A percentile compares a stretch with the other conserved stretches of the same genome.
Evolutionary conservation across 2,329 filamentous ascomycete species (phyloP).

Genomic region (Amauroascus verrucosus): DNA sequence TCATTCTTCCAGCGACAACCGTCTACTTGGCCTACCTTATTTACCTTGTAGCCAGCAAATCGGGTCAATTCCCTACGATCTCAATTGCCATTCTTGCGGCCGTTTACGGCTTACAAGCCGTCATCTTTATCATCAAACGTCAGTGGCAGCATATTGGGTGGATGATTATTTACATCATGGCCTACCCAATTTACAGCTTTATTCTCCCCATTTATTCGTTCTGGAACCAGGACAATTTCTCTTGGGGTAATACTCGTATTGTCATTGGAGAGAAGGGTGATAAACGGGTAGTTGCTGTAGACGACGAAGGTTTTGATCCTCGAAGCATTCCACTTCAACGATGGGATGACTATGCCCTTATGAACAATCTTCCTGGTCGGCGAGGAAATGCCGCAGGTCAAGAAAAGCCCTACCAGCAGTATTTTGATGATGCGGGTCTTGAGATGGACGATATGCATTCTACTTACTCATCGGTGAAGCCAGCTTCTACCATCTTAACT

Average conservation of each 20-base stretch:
- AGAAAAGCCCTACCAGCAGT: constrained; percentile 48
- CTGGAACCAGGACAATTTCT: constrained; percentile 99
- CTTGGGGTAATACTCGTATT: constrained; percentile 96
- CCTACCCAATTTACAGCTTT: constrained; percentile 88
- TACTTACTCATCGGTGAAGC: constrained; percentile 83
- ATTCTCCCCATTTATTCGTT: constrained; percentile 91
- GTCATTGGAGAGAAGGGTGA: constrained; percentile 88
- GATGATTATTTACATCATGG: constrained; percentile 98
- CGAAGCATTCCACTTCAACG: constrained; percentile 85
- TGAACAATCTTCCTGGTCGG: constrained; percentile 82
- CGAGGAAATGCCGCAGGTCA: constrained; percentile 62
- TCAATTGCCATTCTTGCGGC: constrained; percentile 81
- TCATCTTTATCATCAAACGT: constrained; percentile 93
- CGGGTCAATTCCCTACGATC: constrained; percentile 70
- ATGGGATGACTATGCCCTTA: constrained; percentile 89
- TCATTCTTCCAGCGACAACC: constrained; percentile 82
- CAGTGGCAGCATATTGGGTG: constrained; percentile 98
- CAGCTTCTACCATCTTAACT: constrained; percentile 74
- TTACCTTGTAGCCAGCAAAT: constrained; percentile 59
- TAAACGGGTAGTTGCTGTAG: constrained; percentile 78
- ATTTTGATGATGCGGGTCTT: constrained; percentile 62
- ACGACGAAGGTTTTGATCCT: constrained; percentile 79
- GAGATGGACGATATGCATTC: constrained; percentile 99
- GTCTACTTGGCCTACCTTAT: constrained; percentile 81
- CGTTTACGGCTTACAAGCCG: constrained; percentile 88